Evolutionary conservation across 2,329 filamentous ascomycete genomes (phyloP), one percentile per base, ranked within the genome.

Genomic region (Madurella mycetomatis): DNA sequence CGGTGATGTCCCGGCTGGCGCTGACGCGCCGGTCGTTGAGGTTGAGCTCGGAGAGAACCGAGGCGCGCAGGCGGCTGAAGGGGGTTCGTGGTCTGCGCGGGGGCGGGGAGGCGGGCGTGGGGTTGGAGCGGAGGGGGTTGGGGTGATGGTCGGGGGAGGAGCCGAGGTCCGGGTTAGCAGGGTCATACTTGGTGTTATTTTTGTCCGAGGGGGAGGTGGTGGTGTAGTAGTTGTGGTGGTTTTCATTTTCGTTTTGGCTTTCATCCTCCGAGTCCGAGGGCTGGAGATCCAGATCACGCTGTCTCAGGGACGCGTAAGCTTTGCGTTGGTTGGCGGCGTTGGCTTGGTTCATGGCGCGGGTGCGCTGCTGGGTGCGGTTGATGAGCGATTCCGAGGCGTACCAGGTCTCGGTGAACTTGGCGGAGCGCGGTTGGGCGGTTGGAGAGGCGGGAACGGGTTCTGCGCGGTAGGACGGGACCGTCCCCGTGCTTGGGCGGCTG

Each of bases 361-460:
- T 74, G n/a, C 76, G 74, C 61, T 81, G 72, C 57, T 81, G 76
- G 2, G 79, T 82, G 61, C 78, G 76, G 48, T 72, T 74, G 63
- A 80, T 73, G 41, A 81, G 73, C 2, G 78, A 80, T 40, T 82
- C 78, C 1, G 77, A 76, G 2, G 79, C 71, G 57, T 74, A 74
- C 80, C 80, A 83, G 0, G 77, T 73, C 62, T 82, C 80, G 5
- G 75, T 81, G 61, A 81, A 81, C 59, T 71, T 76, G 41, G 73
- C 71, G 1, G 69, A 60, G 32, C 77, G 76, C 16, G 70, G 72
- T 43, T 68, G 67, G 12, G 63, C 59, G 53, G 62, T 66, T 31
- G 60, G 49, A 7, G 47, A 32, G 31, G 58, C 51, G 12, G 51
- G 46, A 12, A 57, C 53, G 32, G 49, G 48, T 37, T 60, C 60